phyloP scores from a whole-genome alignment of 2,329 filamentous ascomycete genomes.

The Myrmaecium sp. region DNA sequence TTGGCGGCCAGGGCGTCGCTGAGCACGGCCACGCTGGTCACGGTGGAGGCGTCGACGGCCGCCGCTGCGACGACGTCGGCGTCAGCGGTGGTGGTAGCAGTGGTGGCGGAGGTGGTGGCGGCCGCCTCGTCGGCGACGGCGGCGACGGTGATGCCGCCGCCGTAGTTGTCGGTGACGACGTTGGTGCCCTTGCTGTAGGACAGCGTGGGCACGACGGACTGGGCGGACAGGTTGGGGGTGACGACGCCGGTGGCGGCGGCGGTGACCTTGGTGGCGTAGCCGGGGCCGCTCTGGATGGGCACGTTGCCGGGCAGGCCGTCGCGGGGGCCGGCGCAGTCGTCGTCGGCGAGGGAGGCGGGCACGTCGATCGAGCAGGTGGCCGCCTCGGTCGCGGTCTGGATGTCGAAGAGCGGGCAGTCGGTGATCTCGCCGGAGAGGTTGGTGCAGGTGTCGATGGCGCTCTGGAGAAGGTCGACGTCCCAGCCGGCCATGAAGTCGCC shows the following conservation, averaged over 20 bases:
- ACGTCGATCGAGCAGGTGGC: constrained; percentile 44
- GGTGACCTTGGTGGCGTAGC: constrained; percentile 19
- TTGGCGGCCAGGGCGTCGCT: constrained; percentile 6
- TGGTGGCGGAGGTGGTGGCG: constrained; percentile 2
- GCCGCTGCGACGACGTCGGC: constrained; percentile 2
- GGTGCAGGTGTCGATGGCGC: constrained; percentile 58
- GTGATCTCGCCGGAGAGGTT: constrained; percentile 48
- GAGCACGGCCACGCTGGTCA: too few species aligned
- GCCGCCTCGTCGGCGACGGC: constrained; percentile 8
- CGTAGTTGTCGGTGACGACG: constrained; percentile 15
- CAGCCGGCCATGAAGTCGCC: constrained; percentile 58
- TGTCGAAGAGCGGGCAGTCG: constrained; percentile 60
- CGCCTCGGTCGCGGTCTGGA: constrained; percentile 42
- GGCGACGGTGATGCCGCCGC: constrained; percentile 18
- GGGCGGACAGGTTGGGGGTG: constrained; percentile 3
- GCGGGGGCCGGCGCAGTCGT: constrained; percentile 42
- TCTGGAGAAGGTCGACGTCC: constrained; percentile 47
- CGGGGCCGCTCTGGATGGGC: constrained; percentile 29
- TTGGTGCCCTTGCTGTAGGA: constrained; percentile 15
- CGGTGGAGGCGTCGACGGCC: constrained; percentile 3
- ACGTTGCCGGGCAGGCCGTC: constrained; percentile 49
- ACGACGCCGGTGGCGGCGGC: constrained; percentile 6
- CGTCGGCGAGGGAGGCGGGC: constrained; percentile 36
- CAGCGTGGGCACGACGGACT: constrained; percentile 15
- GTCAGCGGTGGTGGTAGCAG: constrained; percentile 3